A percentile compares a stretch with the other conserved stretches of the same genome.
Evolutionary conservation across 1,139 yeast genomes (phyloP).

Genomic region (Eremothecium cymbalariae): DNA sequence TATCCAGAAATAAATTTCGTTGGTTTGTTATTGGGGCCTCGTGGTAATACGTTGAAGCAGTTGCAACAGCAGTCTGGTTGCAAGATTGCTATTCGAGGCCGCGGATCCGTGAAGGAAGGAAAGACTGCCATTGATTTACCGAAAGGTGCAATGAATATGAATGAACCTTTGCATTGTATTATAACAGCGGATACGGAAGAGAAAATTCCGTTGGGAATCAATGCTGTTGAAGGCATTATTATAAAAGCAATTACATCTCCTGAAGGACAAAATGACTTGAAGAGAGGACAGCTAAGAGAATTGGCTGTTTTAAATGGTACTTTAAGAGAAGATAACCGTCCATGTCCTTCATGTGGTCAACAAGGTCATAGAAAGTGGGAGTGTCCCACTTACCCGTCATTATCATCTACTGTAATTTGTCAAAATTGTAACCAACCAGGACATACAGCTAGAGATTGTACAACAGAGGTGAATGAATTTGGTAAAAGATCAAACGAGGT

Average conservation of each 20-base stretch:
- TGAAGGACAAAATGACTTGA: constrained; percentile 85
- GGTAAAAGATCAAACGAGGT: constrained; percentile 2
- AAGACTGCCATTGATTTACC: constrained; percentile 46
- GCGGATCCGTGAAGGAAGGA: constrained; percentile 94
- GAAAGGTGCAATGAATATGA: constrained; percentile 43
- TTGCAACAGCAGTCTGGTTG: constrained; percentile 84
- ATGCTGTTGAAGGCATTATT: constrained; percentile 66
- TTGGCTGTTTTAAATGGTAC: constrained; percentile 94
- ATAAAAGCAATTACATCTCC: constrained; percentile 83
- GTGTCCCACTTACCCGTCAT: constrained; percentile 49
- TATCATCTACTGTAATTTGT: constrained; percentile 59
- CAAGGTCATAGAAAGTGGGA: constrained; percentile 55
- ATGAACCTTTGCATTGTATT: constrained; percentile 83
- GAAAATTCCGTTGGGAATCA: constrained; percentile 67
- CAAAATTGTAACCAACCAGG: constrained; percentile 74
- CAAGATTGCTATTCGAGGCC: constrained; percentile 77
- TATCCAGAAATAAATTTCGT: constrained; percentile 91
- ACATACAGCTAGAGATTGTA: constrained; percentile 85
- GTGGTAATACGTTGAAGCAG: constrained; percentile 82
- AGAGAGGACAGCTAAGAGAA: constrained; percentile 83
- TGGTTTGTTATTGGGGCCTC: constrained; percentile 86
- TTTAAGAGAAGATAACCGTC: constrained; percentile 66
- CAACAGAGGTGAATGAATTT: constrained; percentile 14
- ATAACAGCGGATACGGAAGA: constrained; percentile 79
- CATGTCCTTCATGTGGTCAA: constrained; percentile 52